Percentiles rank a stretch among this genome's conserved stretches.
phyloP scores from a whole-genome alignment of 1,284 basidiomycete genomes.

The Termitomyces sp. region DNA sequence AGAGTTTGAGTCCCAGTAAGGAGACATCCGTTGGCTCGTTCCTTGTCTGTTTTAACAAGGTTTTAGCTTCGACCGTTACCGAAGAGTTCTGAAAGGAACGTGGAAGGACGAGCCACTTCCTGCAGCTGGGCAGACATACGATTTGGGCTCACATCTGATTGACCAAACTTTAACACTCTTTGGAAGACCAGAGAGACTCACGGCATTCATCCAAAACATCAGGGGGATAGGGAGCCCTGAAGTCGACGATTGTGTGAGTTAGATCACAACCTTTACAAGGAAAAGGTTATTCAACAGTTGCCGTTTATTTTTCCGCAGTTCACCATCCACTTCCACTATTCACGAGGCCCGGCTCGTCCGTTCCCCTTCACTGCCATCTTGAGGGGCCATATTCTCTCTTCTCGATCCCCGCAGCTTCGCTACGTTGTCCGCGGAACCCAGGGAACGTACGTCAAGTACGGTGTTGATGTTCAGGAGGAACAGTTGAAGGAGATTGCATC shows the following conservation, averaged over 20 bases:
- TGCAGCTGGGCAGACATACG: constrained; percentile 54
- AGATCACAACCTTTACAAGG: background rate
- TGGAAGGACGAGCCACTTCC: constrained; percentile 64
- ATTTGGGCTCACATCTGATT: constrained; percentile 66
- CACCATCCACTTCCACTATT: constrained; percentile 64
- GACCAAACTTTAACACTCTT: constrained; percentile 79
- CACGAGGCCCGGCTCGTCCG: constrained; percentile 33
- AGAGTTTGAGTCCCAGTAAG: constrained; percentile 76
- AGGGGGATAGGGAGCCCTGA: constrained; percentile 58
- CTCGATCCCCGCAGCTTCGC: constrained; percentile 59
- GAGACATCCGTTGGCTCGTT: constrained; percentile 1
- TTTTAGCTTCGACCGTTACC: constrained; percentile 73
- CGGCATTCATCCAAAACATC: constrained; percentile 65
- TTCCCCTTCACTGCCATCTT: constrained; percentile 67
- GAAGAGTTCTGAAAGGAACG: constrained; percentile 58
- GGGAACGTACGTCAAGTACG: constrained; percentile 73
- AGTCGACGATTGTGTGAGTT: constrained; percentile 63
- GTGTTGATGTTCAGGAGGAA: constrained; percentile 77
- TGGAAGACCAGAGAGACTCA: constrained; percentile 67
- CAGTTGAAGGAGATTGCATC: constrained; percentile 52
- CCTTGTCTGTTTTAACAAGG: background rate
- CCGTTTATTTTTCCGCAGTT: constrained; percentile 39
- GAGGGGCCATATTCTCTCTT: constrained; percentile 66
- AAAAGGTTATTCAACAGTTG: background rate
- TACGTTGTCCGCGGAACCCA: constrained; percentile 66